These are phyloP conservation scores for Punctularia strigosozonata DNA, from an alignment of 768 basidiomycete genomes.

Conservation along the genomic window DNA sequence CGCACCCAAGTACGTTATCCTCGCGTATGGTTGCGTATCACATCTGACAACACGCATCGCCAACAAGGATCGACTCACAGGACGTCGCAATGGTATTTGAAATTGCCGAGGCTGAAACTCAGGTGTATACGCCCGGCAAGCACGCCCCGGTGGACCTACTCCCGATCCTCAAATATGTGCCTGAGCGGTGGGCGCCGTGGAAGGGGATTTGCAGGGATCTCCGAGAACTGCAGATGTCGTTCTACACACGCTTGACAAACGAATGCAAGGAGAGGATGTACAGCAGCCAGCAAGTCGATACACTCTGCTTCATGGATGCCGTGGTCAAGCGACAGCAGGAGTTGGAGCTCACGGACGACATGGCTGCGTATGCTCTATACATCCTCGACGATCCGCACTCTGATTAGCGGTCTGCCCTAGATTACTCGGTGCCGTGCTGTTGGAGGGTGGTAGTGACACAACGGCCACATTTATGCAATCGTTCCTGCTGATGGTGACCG, in stretches of 20 bases:
- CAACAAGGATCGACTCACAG: too few relatives aligned
- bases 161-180: constrained; percentile 20
- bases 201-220: constrained; percentile 15
- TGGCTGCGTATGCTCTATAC: too few relatives aligned
- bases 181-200: constrained; percentile 24
- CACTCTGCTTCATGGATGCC: constrained; percentile 22
- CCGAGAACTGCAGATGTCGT: constrained; percentile 13
- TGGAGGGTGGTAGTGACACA: constrained; percentile 11
- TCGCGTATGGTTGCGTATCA: too few relatives aligned
- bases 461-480: constrained; percentile 7
- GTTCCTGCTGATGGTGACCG: constrained; percentile 6
- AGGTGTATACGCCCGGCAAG: constrained; percentile 22
- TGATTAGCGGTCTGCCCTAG: not conserved
- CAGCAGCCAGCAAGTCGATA: constrained; percentile 13
- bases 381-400: too few relatives aligned
- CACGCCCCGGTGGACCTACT: constrained; percentile 23
- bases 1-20: constrained; percentile 14
- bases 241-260: constrained; percentile 19
- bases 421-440: constrained; percentile 1
- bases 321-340: constrained; percentile 14
- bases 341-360: constrained; percentile 14
- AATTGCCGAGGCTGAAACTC: too few relatives aligned
- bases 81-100: too few relatives aligned
- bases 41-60: too few relatives aligned
- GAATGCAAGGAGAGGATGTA: constrained; percentile 14